These are phyloP conservation scores for Trichoderma afroharzianum DNA, from an alignment of 2,329 filamentous ascomycete genomes.

Conservation along the genomic window DNA sequence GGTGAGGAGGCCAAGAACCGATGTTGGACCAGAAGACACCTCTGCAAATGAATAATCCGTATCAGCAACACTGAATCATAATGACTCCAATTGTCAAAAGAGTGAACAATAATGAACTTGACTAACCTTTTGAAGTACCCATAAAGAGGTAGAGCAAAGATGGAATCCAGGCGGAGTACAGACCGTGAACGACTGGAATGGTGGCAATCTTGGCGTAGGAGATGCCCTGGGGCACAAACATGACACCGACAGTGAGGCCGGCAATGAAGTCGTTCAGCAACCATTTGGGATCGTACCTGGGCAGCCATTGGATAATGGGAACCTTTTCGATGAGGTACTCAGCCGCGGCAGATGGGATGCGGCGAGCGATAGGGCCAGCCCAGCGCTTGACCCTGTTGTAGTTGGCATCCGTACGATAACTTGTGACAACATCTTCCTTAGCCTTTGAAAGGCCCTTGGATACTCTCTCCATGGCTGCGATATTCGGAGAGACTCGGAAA, in stretches of 20 bases:
- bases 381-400: conserved; percentile 26
- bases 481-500: neutral
- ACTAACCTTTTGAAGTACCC: conserved; percentile 57
- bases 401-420: conserved; percentile 28
- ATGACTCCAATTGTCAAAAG: neutral
- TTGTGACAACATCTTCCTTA: conserved; percentile 21
- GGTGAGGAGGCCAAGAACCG: conserved; percentile 60
- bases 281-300: conserved; percentile 59
- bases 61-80: neutral
- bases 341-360: conserved; percentile 49
- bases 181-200: conserved; percentile 57
- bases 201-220: conserved; percentile 61
- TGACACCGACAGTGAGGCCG: conserved; percentile 57
- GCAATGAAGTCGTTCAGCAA: conserved; percentile 59
- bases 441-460: conserved; percentile 16
- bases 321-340: conserved; percentile 59
- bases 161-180: conserved; percentile 59
- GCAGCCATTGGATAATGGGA: conserved; percentile 61
- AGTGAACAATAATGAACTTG: neutral
- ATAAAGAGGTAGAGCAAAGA: conserved; percentile 56
- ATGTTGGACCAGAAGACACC: conserved; percentile 61
- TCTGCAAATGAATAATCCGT: conserved; percentile 35
- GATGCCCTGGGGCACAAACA: conserved; percentile 60
- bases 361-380: conserved; percentile 22
- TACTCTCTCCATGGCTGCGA: conserved; percentile 21